Evolutionary conservation across 352 stramenopile species (phyloP), one percentile per base, ranked within the genome.

Genomic region (Phytopythium litorale): DNA sequence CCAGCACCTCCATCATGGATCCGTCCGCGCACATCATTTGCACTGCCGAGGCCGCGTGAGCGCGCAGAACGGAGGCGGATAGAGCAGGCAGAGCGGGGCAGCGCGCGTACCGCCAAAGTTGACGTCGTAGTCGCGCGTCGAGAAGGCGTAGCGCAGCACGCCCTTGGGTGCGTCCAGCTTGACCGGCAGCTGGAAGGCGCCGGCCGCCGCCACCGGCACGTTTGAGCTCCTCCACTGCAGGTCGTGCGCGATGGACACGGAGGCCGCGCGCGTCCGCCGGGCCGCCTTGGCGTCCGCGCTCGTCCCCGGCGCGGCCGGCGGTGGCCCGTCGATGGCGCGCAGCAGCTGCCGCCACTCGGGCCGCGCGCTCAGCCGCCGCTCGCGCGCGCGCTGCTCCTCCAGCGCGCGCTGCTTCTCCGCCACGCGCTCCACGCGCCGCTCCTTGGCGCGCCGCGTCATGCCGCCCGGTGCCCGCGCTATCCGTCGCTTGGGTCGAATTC

Each of bases 371-470:
- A 91, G 71, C 42, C 62, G 66, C 25, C 68, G 62, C 50, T 83
- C 77, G 3, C 78, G 78, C 58, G 65, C 56, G n/a, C 65, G 25
- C 13, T 52, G 68, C 65, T 81, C 68, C 42, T 87, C 76, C n/a
- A 60, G 48, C 21, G 64, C 66, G 55, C 63, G 79, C 52, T 79
- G 72, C 69, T 88, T 88, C 54, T 80, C 75, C 38, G 78, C 69
- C 52, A 80, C 75, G 64, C 84, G 84, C 70, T 89, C 74, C 58
- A 70, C 65, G 40, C 84, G 80, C 37, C 72, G 75, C 65, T 92
- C 84, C 69, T 91, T 93, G 58, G 84, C 84, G 49, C 82, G 78
- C 53, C 84, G 76, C 67, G 84, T 93, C 84, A 93, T 93, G 19
- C n/a, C 21, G 33, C 2, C 7, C 37, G 23, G 18, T 42, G 51